phyloP scores from a whole-genome alignment of 257 asterid species.

The Petunia secreta region DNA sequence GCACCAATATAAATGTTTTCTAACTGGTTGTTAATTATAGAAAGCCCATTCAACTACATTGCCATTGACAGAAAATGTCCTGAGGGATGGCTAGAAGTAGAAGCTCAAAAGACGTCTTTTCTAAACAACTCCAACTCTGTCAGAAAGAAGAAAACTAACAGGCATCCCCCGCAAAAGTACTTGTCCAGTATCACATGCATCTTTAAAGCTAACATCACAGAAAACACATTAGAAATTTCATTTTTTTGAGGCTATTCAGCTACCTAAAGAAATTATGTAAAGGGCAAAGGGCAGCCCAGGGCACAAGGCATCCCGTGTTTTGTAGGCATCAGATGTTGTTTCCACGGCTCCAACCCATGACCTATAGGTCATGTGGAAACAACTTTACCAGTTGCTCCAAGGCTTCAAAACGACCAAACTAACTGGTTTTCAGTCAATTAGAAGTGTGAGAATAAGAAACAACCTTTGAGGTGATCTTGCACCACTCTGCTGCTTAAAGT shows the following conservation, averaged over 20 bases:
- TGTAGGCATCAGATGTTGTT: no score
- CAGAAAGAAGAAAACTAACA: slow-evolving; percentile 5
- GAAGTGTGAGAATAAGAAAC: slow-evolving; percentile 8
- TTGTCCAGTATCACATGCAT: slow-evolving; percentile 2
- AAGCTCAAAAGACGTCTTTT: neutral
- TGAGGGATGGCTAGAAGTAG: neutral
- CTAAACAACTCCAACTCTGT: slow-evolving; percentile 9
- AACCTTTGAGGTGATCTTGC: slow-evolving; percentile 2
- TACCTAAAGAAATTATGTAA: neutral
- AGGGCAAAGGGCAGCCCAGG: no score
- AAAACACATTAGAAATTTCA: slow-evolving; percentile 16
- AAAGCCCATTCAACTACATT: slow-evolving; percentile 9
- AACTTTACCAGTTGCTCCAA: neutral
- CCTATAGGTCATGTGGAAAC: no score
- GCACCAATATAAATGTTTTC: slow-evolving; percentile 18
- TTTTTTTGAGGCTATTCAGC: neutral
- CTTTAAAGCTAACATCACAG: slow-evolving; percentile 14
- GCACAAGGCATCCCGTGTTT: no score
- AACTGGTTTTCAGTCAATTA: slow-evolving; percentile 10
- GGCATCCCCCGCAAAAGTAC: slow-evolving; percentile 4
- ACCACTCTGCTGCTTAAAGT: slow-evolving; percentile 12
- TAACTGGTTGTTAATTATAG: neutral
- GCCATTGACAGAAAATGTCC: neutral
- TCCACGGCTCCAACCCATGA: no score
- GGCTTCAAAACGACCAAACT: neutral